Base-by-base conservation (phyloP, 202 grass and related monocot genomes). In the Carex sylvatica region DNA sequence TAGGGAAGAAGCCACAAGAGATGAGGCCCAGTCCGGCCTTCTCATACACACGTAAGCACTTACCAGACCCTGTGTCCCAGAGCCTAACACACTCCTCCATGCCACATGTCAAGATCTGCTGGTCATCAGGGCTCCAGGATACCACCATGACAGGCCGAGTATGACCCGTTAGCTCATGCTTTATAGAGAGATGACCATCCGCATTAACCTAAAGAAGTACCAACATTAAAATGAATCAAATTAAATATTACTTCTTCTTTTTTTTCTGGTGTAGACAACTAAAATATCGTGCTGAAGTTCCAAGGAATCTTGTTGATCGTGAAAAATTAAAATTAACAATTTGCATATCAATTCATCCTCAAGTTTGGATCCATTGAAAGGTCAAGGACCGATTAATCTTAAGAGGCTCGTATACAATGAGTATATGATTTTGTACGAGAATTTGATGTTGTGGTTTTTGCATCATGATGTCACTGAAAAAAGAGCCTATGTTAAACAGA, bases 71-170 rank as follows among this genome's bases (percentile, higher is more conserved):
- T 54, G 81, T 85, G 87, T 94, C 90, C 95, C 95, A 98, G 49
- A 87, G 89, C 3, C 87, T 85, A 78, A 94, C 79, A 61, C 42
- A 79, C 83, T 98, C 95, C 86, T 98, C 95, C 85, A 88, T 64
- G 83, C 92, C 95, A 88, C 95, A 98, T 51, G 95, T 98, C 78
- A 98, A 85, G 65, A 98, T 89, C 70, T 90, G 92, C 16, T 55
- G 53, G 85, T 98, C 92, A 88, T 94, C 90, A 80, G 95, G 87
- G 52, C 89, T 93, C 92, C 92, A 98, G 30, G 95, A 86, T 74
- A 93, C 88, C 88, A 90, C 91, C 67, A 94, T 78, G 68, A 98
- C 95, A 40, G 92, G 56, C 51, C 76, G 87, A 71, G 82, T 65
- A 82, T 98, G 95, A 61, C 95, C 95, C 40, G 47, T 86, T 84